Evolutionary conservation across 2,329 filamentous ascomycete genomes (phyloP).

Genomic region (Trichoderma endophyticum): DNA sequence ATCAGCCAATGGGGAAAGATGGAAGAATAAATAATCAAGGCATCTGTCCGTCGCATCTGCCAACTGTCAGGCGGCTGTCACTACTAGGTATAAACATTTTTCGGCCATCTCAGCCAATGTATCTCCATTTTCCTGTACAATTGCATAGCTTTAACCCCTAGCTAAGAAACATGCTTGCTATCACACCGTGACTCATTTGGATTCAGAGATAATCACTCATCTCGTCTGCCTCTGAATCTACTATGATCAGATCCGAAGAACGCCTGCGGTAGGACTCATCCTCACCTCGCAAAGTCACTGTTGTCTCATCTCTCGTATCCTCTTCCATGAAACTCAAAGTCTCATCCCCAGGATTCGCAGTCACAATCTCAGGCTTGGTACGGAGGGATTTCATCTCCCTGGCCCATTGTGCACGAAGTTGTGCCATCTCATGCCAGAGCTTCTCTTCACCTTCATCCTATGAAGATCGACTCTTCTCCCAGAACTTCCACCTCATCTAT

Average conservation of each 20-base stretch:
- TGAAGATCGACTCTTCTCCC: constrained; percentile 30
- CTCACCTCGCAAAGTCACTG: not conserved
- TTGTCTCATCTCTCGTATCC: not conserved
- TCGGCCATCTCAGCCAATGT: not conserved
- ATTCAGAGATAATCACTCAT: not conserved
- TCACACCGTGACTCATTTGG: not conserved
- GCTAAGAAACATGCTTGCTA: not conserved
- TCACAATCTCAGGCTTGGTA: not conserved
- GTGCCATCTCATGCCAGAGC: constrained; percentile 25
- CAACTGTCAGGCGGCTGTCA: constrained; percentile 6
- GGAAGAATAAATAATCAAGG: not conserved
- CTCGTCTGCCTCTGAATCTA: not conserved
- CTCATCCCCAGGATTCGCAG: not conserved
- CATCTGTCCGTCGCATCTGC: not conserved
- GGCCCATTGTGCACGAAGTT: not conserved
- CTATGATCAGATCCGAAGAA: not conserved
- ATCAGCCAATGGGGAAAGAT: not conserved
- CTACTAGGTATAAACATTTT: not conserved
- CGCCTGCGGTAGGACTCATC: not conserved
- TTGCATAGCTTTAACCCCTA: not conserved
- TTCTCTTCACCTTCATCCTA: constrained; percentile 29
- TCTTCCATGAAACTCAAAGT: not conserved
- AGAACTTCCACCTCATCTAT: constrained; percentile 42
- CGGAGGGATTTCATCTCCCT: constrained; percentile 9
- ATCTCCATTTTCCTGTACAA: constrained; percentile 8